A percentile compares a stretch with the other conserved stretches of the same genome.
phyloP scores from a whole-genome alignment of 2,329 filamentous ascomycete species.

The Neofusicoccum parvum region DNA sequence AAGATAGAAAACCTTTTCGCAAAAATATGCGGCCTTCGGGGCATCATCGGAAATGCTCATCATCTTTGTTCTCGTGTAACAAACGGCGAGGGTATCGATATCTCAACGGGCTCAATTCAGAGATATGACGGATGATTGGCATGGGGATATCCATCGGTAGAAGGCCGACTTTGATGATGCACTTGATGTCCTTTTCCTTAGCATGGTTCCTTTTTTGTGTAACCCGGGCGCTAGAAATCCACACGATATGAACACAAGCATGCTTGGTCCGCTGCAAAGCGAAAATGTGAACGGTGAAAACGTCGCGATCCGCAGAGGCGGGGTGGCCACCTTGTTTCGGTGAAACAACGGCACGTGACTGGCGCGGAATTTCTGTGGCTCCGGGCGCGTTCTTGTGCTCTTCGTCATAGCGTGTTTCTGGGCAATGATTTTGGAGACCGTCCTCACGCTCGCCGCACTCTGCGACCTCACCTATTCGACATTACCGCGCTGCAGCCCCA shows the following conservation, averaged over 20 bases:
- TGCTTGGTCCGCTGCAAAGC: too few relatives aligned
- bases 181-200: slow-evolving; percentile 23
- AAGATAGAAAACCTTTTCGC: slow-evolving; percentile 47
- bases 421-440: slow-evolving; percentile 16
- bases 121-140: slow-evolving; percentile 36
- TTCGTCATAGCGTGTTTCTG: slow-evolving; percentile 22
- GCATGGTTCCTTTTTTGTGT: slow-evolving; percentile 27
- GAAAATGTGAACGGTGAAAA: too few relatives aligned
- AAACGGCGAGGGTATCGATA: slow-evolving; percentile 24
- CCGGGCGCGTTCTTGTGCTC: slow-evolving; percentile 2
- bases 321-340: too few relatives aligned
- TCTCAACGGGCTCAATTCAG: slow-evolving; percentile 35
- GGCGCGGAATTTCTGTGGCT: slow-evolving; percentile 1
- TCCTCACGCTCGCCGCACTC: neutral
- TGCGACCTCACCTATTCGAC: neutral
- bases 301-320: too few relatives aligned
- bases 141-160: slow-evolving; percentile 21
- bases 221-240: slow-evolving; percentile 25
- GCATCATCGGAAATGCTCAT: slow-evolving; percentile 39
- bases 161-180: slow-evolving; percentile 22
- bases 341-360: neutral
- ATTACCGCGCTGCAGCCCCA: neutral
- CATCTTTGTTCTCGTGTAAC: slow-evolving; percentile 33
- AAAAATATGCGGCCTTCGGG: slow-evolving; percentile 29
- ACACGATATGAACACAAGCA: slow-evolving; percentile 25